phyloP scores from a whole-genome alignment of 116 monocot genomes.

The Trichopus zeylanicus region DNA sequence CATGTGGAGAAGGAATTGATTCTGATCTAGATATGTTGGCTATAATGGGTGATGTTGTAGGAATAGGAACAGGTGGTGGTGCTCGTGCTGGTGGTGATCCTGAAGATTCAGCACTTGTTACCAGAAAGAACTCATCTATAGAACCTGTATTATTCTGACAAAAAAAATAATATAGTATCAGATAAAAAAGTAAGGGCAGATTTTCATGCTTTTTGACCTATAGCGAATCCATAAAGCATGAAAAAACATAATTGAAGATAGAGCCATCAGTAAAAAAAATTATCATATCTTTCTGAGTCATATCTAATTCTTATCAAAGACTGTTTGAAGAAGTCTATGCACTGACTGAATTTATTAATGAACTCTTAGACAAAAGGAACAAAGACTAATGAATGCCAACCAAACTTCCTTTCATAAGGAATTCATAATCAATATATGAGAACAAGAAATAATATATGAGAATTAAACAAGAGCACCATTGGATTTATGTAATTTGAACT shows the following conservation, averaged over 20 bases:
- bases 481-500: neutral
- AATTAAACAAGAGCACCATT: too few relatives aligned
- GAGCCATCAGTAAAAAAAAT: too few relatives aligned
- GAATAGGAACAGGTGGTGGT: slow-evolving; percentile 61
- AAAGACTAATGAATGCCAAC: too few relatives aligned
- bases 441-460: neutral
- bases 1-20: slow-evolving; percentile 55
- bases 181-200: neutral
- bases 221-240: neutral
- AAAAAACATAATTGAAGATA: too few relatives aligned
- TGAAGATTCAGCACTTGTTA: slow-evolving; percentile 68
- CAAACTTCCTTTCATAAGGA: neutral
- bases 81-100: slow-evolving; percentile 65
- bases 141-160: slow-evolving; percentile 52
- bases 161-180: slow-evolving; percentile 6
- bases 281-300: too few relatives aligned
- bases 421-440: neutral
- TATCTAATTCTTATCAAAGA: too few relatives aligned
- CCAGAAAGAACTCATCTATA: slow-evolving; percentile 69
- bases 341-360: too few relatives aligned
- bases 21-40: slow-evolving; percentile 49
- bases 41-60: slow-evolving; percentile 22
- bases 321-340: too few relatives aligned
- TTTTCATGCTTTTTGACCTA: neutral
- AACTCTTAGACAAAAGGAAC: too few relatives aligned